Percentiles rank a stretch among this genome's conserved stretches.
Conservation (phyloP, 2,329 filamentous ascomycete species). For the Verticillium longisporum region DNA sequence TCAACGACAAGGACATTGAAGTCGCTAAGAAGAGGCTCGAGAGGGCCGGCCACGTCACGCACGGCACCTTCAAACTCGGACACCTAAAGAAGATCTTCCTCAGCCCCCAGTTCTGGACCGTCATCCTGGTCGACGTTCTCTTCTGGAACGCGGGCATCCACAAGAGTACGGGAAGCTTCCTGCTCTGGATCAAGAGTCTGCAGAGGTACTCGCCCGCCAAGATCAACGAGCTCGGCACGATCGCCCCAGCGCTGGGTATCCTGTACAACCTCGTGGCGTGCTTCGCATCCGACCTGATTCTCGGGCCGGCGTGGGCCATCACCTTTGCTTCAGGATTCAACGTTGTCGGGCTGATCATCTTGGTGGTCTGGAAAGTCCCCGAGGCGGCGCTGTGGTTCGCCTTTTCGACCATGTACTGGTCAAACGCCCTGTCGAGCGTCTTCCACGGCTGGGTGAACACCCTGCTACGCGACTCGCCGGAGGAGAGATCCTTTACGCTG, state of each 20-base stretch:
- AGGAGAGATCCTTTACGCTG: constrained; percentile 40
- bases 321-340: constrained; percentile 44
- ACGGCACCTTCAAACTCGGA: constrained; percentile 25
- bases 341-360: constrained; percentile 43
- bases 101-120: constrained; percentile 41
- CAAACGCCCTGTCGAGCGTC: constrained; percentile 45
- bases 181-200: constrained; percentile 53
- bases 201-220: constrained; percentile 35
- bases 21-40: constrained; percentile 37
- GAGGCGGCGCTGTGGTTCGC: constrained; percentile 48
- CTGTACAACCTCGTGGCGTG: constrained; percentile 47
- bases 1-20: constrained; percentile 36
- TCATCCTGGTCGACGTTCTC: constrained; percentile 43
- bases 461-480: constrained; percentile 34
- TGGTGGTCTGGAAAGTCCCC: constrained; percentile 48
- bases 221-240: constrained; percentile 45
- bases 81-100: constrained; percentile 25
- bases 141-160: constrained; percentile 44
- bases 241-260: constrained; percentile 47
- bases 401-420: constrained; percentile 38
- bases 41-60: constrained; percentile 32
- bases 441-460: constrained; percentile 51
- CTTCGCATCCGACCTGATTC: constrained; percentile 46
- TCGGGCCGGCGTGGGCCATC: constrained; percentile 48
- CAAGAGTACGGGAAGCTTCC: constrained; percentile 36